phyloP scores from a whole-genome alignment of 1,284 basidiomycete genomes.

The Melampsora americana region DNA sequence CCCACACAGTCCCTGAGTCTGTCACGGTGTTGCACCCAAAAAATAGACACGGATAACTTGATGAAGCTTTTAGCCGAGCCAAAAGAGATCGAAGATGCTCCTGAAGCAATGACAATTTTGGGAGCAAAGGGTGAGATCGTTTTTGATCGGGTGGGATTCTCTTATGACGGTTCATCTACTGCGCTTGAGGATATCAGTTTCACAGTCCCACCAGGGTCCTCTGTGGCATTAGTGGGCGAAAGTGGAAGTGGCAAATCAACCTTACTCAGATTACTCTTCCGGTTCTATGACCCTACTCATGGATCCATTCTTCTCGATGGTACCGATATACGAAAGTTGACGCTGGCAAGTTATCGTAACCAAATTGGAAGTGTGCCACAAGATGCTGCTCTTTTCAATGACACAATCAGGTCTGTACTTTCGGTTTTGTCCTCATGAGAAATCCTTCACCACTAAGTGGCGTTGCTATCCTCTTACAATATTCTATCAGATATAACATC shows the following conservation, averaged over 20 bases:
- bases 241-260: conserved; percentile 61
- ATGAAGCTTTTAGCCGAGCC: conserved; percentile 54
- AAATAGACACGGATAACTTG: conserved; percentile 53
- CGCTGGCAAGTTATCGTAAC: conserved; percentile 69
- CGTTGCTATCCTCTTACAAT: background rate
- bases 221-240: conserved; percentile 70
- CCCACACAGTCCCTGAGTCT: conserved; percentile 53
- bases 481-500: conserved; percentile 41
- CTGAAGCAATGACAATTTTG: conserved; percentile 68
- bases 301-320: conserved; percentile 71
- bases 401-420: conserved; percentile 61
- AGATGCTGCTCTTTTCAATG: conserved; percentile 77
- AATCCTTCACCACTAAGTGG: background rate
- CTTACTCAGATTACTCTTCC: conserved; percentile 74
- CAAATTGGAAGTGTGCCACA: conserved; percentile 80
- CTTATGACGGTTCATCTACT: conserved; percentile 69
- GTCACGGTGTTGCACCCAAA: conserved; percentile 54
- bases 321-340: conserved; percentile 77
- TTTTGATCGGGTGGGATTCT: conserved; percentile 59
- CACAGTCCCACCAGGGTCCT: conserved; percentile 72
- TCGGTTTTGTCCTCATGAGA: conserved; percentile 45
- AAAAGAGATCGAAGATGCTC: conserved; percentile 75
- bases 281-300: conserved; percentile 78
- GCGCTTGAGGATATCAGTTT: conserved; percentile 77
- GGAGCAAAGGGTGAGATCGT: conserved; percentile 75